A percentile compares a stretch with the other conserved stretches of the same genome.
phyloP scores from a whole-genome alignment of 2,329 filamentous ascomycete genomes.

The Epichloe festucae region DNA sequence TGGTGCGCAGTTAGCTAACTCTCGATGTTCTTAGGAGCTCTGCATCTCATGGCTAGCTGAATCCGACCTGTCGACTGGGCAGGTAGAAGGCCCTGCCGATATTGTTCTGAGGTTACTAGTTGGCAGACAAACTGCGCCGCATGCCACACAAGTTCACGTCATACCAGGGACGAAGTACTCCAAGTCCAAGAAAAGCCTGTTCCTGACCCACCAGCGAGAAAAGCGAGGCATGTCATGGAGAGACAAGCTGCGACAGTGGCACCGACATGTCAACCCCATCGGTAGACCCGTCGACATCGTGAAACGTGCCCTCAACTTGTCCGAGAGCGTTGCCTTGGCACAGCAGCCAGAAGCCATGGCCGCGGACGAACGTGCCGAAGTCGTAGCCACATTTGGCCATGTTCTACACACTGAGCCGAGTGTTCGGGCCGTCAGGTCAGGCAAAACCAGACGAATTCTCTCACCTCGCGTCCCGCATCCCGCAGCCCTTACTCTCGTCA shows the following conservation, averaged over 20 bases:
- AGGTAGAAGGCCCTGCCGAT: constrained; percentile 28
- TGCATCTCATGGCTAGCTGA: constrained; percentile 31
- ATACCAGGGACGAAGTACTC: constrained; percentile 7
- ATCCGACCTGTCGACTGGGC: constrained; percentile 2
- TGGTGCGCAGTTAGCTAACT: not conserved
- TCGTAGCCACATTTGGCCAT: constrained; percentile 37
- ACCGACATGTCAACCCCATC: constrained; percentile 14
- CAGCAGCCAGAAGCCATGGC: not conserved
- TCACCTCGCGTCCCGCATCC: constrained; percentile 35
- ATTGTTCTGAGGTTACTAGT: constrained; percentile 33
- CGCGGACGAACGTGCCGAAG: constrained; percentile 1
- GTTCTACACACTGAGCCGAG: constrained; percentile 26
- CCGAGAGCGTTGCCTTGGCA: not conserved
- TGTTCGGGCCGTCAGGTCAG: not conserved
- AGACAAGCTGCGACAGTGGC: constrained; percentile 20
- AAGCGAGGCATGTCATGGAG: constrained; percentile 21
- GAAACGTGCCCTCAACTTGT: not conserved
- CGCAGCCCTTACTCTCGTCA: constrained; percentile 25
- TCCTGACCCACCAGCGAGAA: constrained; percentile 18
- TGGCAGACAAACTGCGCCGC: constrained; percentile 8
- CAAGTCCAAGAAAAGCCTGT: constrained; percentile 4
- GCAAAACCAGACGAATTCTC: constrained; percentile 23
- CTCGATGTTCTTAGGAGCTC: constrained; percentile 12
- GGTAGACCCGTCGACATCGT: not conserved
- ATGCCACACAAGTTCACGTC: constrained; percentile 9